A percentile compares a stretch with the other conserved stretches of the same genome.
phyloP scores from a whole-genome alignment of 352 stramenopile genomes.

The Phytophthora cactorum region DNA sequence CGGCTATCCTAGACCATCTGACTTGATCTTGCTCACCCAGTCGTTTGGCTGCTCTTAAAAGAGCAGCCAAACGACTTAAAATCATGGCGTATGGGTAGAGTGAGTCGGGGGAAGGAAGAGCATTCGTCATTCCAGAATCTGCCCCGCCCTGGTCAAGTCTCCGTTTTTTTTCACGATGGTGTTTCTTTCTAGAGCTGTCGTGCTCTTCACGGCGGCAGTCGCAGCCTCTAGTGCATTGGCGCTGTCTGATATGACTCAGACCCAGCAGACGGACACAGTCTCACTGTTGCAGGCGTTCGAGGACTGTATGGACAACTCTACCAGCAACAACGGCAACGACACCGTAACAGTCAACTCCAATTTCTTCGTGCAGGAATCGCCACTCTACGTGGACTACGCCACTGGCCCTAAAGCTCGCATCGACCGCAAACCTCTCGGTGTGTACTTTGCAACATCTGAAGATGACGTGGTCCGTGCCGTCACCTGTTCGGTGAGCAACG shows the following conservation, averaged over 20 bases:
- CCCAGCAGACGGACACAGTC: constrained; percentile 6
- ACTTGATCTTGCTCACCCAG: constrained; percentile 12
- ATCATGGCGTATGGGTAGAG: too few relatives aligned
- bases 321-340: constrained; percentile 21
- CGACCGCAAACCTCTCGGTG: constrained; percentile 45
- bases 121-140: constrained; percentile 32
- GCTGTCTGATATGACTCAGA: constrained; percentile 11
- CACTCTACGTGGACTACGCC: constrained; percentile 51
- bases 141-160: constrained; percentile 15
- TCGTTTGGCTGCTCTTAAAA: background rate
- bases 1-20: background rate
- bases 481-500: constrained; percentile 43
- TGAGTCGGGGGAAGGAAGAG: too few relatives aligned
- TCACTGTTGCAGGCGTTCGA: constrained; percentile 35
- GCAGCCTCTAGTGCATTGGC: constrained; percentile 15
- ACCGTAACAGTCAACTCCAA: constrained; percentile 33
- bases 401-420: constrained; percentile 60
- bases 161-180: constrained; percentile 19
- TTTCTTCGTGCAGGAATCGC: constrained; percentile 43
- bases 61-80: too few relatives aligned
- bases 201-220: constrained; percentile 24
- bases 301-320: constrained; percentile 31
- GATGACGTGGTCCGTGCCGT: constrained; percentile 52
- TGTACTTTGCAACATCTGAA: constrained; percentile 56
- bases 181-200: constrained; percentile 17